Evolutionary conservation across 805 yeast species (phyloP).

Genomic region (Yamadazyma takamatsuzukensis): DNA sequence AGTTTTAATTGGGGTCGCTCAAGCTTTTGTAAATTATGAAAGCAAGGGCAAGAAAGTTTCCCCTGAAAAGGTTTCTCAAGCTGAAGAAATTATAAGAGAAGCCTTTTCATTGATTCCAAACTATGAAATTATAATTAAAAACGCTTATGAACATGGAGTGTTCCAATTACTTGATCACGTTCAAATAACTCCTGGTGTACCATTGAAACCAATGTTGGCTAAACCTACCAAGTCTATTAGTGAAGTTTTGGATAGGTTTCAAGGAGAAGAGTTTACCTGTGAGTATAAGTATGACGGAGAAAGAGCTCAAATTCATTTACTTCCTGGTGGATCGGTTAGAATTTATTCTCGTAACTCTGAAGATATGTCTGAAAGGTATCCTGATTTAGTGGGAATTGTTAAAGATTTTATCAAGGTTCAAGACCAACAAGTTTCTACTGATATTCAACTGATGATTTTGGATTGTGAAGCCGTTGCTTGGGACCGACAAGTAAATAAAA

Average conservation of each 20-base stretch:
- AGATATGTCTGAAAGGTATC: conserved; percentile 94
- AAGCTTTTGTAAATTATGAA: conserved; percentile 72
- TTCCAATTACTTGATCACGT: conserved; percentile 62
- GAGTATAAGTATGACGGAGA: conserved; percentile 98
- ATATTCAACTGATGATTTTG: conserved; percentile 50
- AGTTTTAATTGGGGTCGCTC: conserved; percentile 77
- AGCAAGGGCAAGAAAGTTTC: conserved; percentile 16
- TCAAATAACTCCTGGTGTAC: conserved; percentile 84
- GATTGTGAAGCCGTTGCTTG: conserved; percentile 99
- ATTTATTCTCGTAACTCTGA: conserved; percentile 94
- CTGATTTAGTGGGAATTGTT: conserved; percentile 75
- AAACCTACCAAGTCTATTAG: conserved; percentile 92
- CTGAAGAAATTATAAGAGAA: conserved; percentile 77
- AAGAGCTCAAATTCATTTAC: conserved; percentile 87
- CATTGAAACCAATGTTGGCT: conserved; percentile 96
- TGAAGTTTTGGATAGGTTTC: conserved; percentile 89
- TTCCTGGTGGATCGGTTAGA: conserved; percentile 60
- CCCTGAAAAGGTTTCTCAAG: conserved; percentile 50
- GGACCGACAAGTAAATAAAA: conserved; percentile 75
- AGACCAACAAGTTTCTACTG: conserved; percentile 25
- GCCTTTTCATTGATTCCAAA: conserved; percentile 90
- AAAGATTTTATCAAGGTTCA: conserved; percentile 49
- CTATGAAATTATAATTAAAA: conserved; percentile 71
- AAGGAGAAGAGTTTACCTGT: conserved; percentile 82
- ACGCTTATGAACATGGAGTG: conserved; percentile 67